Evolutionary conservation across 139 green algal species (phyloP).

Genomic region (Micromonas pusilla): DNA sequence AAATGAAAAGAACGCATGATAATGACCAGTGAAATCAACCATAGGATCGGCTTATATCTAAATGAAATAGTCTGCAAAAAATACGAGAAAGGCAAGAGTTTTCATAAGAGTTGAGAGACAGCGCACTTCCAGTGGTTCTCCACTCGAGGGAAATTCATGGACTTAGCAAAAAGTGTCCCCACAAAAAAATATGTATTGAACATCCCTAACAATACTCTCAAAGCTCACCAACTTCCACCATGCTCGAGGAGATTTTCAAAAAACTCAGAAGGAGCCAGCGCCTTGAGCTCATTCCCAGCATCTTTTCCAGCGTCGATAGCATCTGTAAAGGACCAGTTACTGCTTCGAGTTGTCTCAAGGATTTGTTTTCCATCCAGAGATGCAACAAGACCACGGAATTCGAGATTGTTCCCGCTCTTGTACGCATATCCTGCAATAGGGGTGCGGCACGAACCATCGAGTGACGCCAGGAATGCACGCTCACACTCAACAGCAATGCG

Average conservation of each 20-base stretch:
- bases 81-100: too few species aligned
- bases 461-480: constrained; percentile 84
- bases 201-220: too few species aligned
- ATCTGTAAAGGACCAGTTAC: background rate
- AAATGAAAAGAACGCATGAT: too few species aligned
- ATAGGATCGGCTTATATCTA: too few species aligned
- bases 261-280: constrained; percentile 2
- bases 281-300: constrained; percentile 11
- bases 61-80: too few species aligned
- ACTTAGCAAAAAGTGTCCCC: too few species aligned
- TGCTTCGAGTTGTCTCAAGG: constrained; percentile 43
- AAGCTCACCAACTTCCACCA: background rate
- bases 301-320: background rate
- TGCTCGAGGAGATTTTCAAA: constrained; percentile 15
- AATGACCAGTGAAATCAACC: too few species aligned
- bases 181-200: background rate
- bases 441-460: constrained; percentile 96
- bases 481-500: constrained; percentile 87
- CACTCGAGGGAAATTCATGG: too few species aligned
- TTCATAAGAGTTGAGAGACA: too few species aligned
- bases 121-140: too few species aligned
- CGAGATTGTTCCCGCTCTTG: constrained; percentile 47
- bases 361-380: constrained; percentile 77
- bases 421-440: constrained; percentile 81
- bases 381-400: constrained; percentile 87